Conservation (phyloP, 1,139 yeast species). For the Hyphopichia pseudoburtonii region DNA sequence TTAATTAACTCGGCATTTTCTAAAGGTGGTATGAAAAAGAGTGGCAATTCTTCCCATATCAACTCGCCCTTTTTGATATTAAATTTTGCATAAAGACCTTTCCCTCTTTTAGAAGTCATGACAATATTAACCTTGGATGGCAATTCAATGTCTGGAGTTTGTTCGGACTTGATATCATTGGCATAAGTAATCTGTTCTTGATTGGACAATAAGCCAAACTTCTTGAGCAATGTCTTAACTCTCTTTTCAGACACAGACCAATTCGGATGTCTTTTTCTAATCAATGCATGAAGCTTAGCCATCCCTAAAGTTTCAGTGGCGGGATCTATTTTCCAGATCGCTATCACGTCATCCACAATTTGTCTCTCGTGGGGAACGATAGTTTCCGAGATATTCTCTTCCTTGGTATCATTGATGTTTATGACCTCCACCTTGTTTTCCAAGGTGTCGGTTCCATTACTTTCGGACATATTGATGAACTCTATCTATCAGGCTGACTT, state of each 20-base stretch:
- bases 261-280: slow-evolving; percentile 51
- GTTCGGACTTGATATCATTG: slow-evolving; percentile 52
- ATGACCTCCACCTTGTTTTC: slow-evolving; percentile 27
- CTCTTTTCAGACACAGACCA: slow-evolving; percentile 69
- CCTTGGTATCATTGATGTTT: slow-evolving; percentile 29
- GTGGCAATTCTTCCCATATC: slow-evolving; percentile 62
- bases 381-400: slow-evolving; percentile 25
- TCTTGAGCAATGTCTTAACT: slow-evolving; percentile 52
- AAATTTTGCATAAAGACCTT: slow-evolving; percentile 48
- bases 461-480: too few species aligned
- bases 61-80: slow-evolving; percentile 49
- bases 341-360: slow-evolving; percentile 60
- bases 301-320: slow-evolving; percentile 58
- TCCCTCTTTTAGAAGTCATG: slow-evolving; percentile 47
- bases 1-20: slow-evolving; percentile 64
- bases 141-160: slow-evolving; percentile 49
- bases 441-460: slow-evolving; percentile 2
- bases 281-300: slow-evolving; percentile 50
- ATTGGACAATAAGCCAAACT: slow-evolving; percentile 49
- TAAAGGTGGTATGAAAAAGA: slow-evolving; percentile 69
- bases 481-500: too few species aligned
- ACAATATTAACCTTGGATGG: slow-evolving; percentile 48
- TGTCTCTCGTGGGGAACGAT: slow-evolving; percentile 63
- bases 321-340: slow-evolving; percentile 70
- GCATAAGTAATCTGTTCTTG: slow-evolving; percentile 46